Evolutionary conservation across 148 eudicot genomes (phyloP).

Genomic region (Rhododendron kiyosumense): DNA sequence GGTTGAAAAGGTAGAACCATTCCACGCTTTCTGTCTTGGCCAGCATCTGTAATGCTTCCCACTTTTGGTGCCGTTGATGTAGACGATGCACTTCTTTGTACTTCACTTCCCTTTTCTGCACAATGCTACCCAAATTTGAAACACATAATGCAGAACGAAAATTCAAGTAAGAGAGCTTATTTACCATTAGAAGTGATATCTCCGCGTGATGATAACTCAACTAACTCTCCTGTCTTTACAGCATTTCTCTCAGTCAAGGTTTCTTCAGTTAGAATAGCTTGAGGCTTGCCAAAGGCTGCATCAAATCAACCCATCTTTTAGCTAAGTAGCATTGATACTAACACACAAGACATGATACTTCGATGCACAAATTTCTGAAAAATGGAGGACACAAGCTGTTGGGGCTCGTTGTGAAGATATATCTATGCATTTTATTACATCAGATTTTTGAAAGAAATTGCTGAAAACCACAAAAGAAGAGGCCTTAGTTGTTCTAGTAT

Average conservation of each 20-base stretch:
- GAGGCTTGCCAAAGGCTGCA: constrained; percentile 43
- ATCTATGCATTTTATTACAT: too few species aligned
- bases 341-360: background rate
- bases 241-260: constrained; percentile 22
- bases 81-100: constrained; percentile 14
- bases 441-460: background rate
- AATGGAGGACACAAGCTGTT: background rate
- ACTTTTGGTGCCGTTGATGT: constrained; percentile 22
- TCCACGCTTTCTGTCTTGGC: constrained; percentile 26
- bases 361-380: background rate
- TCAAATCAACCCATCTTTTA: background rate
- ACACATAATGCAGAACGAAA: background rate
- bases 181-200: constrained; percentile 15
- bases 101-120: constrained; percentile 21
- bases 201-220: constrained; percentile 19
- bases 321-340: background rate
- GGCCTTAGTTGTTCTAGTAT: background rate
- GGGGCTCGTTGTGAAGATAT: background rate
- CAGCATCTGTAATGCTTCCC: constrained; percentile 13
- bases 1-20: constrained; percentile 44
- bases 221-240: constrained; percentile 14
- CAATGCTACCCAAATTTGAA: background rate
- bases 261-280: constrained; percentile 29
- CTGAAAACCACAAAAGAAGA: background rate
- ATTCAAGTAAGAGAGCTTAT: background rate